Conservation (phyloP, 225 moss, liverwort and hornwort genomes). For the Anthoceros angustus region DNA sequence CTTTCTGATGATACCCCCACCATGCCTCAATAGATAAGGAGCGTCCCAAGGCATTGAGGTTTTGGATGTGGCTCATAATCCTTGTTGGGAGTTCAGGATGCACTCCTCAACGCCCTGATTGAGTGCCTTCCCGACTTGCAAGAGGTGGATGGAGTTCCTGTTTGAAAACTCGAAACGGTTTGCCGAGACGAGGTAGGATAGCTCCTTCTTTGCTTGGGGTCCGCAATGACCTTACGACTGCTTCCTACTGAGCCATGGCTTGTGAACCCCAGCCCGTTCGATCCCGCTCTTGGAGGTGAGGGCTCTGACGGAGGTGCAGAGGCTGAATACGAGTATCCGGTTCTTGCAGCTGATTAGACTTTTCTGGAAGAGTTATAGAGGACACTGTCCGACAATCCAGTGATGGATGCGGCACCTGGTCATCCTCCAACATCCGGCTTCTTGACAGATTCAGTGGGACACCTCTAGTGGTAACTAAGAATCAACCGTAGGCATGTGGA, state of each 20-base stretch:
- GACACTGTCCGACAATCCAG: not conserved
- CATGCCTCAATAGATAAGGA: conserved; percentile 11
- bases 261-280: too few relatives aligned
- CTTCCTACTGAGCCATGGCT: too few relatives aligned
- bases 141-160: conserved; percentile 20
- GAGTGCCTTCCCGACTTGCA: conserved; percentile 25
- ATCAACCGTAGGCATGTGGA: too few relatives aligned
- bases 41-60: conserved; percentile 30
- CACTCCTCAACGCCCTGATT: too few relatives aligned
- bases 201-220: too few relatives aligned
- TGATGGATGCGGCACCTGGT: too few relatives aligned
- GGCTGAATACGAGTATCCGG: not conserved
- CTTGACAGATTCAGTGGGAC: too few relatives aligned
- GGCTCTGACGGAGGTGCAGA: not conserved
- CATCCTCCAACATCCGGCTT: too few relatives aligned
- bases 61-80: conserved; percentile 32
- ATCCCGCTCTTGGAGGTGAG: too few relatives aligned
- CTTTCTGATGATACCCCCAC: not conserved
- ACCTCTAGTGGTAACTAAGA: too few relatives aligned
- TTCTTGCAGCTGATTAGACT: not conserved
- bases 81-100: conserved; percentile 23
- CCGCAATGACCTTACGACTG: not conserved
- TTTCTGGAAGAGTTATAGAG: not conserved
- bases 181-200: too few relatives aligned
- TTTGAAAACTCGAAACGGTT: not conserved